A percentile compares a stretch with the other conserved stretches of the same genome.
These are phyloP conservation scores for Ampelocalamus luodianensis DNA, from an alignment of 176 grass and related monocot species.

Conservation along the genomic window DNA sequence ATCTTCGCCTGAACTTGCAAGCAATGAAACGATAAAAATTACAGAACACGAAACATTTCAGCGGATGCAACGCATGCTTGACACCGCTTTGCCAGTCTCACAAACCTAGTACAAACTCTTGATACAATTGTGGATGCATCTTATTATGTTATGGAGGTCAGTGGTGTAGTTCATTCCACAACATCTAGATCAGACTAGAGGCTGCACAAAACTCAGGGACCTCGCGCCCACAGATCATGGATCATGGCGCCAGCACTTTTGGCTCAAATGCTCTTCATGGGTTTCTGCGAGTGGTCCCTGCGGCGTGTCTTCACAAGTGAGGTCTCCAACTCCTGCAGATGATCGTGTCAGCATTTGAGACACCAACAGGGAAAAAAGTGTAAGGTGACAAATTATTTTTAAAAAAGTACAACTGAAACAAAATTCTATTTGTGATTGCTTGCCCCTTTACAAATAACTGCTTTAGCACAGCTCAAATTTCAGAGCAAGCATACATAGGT, in stretches of 20 bases:
- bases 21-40: no score
- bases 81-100: no score
- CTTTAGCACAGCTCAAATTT: background rate
- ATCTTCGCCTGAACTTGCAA: no score
- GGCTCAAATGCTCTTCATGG: constrained; percentile 71
- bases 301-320: constrained; percentile 66
- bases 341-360: background rate
- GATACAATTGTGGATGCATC: no score
- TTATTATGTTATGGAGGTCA: no score
- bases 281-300: constrained; percentile 70
- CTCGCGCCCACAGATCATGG: background rate
- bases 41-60: no score
- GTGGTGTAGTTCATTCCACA: no score
- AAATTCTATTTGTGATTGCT: background rate
- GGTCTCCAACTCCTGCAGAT: constrained; percentile 69
- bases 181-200: background rate
- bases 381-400: background rate
- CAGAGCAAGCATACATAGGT: constrained; percentile 6
- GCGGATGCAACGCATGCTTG: no score
- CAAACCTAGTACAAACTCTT: no score
- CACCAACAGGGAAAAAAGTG: background rate
- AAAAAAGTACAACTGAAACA: background rate
- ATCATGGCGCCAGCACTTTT: constrained; percentile 2
- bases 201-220: background rate
- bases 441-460: background rate